Percentiles rank a stretch among this genome's conserved stretches.
Conservation (phyloP, 2,329 filamentous ascomycete species). For the Diaporthe aspalathi region DNA sequence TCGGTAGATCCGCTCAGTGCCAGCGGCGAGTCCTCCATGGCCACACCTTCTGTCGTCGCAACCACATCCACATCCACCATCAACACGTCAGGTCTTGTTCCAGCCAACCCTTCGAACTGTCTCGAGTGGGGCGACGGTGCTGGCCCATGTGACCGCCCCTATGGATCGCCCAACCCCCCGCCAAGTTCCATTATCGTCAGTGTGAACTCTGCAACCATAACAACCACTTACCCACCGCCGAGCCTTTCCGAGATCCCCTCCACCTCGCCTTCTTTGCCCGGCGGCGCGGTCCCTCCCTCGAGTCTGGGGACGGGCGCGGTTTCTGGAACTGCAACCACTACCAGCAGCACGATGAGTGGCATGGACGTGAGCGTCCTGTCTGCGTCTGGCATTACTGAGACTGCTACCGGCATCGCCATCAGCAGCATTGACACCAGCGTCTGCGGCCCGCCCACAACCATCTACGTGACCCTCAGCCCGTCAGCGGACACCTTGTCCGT, state of each 20-base stretch:
- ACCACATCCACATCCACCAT: too few species aligned
- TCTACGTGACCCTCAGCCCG: constrained; percentile 32
- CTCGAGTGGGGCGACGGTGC: constrained; percentile 37
- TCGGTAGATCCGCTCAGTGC: constrained; percentile 22
- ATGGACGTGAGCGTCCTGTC: neutral
- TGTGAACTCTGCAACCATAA: constrained; percentile 4
- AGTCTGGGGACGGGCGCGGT: constrained; percentile 12
- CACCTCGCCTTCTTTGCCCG: neutral
- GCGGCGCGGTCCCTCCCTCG: constrained; percentile 11
- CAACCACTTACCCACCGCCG: neutral
- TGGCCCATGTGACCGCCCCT: constrained; percentile 37
- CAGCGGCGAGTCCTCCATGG: neutral
- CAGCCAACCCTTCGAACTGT: constrained; percentile 12
- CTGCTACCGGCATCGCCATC: neutral
- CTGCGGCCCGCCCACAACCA: constrained; percentile 22
- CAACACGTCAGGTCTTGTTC: neutral
- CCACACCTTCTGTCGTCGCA: neutral
- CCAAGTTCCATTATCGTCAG: constrained; percentile 29
- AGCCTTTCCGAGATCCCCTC: neutral
- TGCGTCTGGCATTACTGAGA: neutral
- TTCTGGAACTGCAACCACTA: neutral
- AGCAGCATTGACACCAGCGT: neutral
- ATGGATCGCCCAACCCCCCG: constrained; percentile 35
- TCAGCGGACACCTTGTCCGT: constrained; percentile 14
- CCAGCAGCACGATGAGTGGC: neutral